Evolutionary conservation across 2,329 filamentous ascomycete genomes (phyloP).

Genomic region (Davidsoniella neocaledoniae): DNA sequence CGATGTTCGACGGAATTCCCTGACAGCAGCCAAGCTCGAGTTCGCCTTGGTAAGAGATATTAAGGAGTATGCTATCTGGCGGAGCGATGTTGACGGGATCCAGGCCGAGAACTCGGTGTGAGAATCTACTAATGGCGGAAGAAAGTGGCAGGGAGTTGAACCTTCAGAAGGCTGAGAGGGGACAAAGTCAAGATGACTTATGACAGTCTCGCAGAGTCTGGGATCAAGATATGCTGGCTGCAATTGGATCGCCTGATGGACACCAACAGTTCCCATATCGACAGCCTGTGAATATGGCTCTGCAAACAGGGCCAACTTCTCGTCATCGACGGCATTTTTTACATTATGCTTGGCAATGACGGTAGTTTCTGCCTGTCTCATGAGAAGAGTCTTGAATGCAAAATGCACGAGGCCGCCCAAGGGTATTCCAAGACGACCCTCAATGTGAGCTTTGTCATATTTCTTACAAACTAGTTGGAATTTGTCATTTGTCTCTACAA

Average conservation of each 20-base stretch:
- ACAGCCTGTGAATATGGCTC: conserved; percentile 2
- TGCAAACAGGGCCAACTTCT: neutral
- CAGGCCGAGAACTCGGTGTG: conserved; percentile 28
- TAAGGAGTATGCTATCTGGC: conserved; percentile 38
- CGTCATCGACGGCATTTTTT: neutral
- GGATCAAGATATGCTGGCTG: conserved; percentile 19
- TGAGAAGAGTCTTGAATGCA: conserved; percentile 20
- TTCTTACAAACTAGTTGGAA: conserved; percentile 14
- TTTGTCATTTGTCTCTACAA: conserved; percentile 14
- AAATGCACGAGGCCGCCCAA: neutral
- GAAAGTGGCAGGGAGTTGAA: conserved; percentile 32
- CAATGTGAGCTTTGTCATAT: conserved; percentile 23
- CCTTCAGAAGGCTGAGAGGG: conserved; percentile 7
- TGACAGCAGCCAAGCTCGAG: conserved; percentile 6
- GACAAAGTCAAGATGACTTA: conserved; percentile 18
- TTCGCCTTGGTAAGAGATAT: conserved; percentile 18
- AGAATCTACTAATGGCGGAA: conserved; percentile 46
- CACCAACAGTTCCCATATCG: neutral
- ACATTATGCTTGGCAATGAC: conserved; percentile 12
- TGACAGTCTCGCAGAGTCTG: conserved; percentile 23
- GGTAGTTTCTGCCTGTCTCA: conserved; percentile 9
- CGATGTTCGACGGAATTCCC: conserved; percentile 24
- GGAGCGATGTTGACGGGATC: conserved; percentile 30
- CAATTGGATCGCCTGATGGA: neutral
- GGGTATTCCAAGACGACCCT: conserved; percentile 25